phyloP scores from a whole-genome alignment of 345 rosid species.

The Aurinia saxatilis region DNA sequence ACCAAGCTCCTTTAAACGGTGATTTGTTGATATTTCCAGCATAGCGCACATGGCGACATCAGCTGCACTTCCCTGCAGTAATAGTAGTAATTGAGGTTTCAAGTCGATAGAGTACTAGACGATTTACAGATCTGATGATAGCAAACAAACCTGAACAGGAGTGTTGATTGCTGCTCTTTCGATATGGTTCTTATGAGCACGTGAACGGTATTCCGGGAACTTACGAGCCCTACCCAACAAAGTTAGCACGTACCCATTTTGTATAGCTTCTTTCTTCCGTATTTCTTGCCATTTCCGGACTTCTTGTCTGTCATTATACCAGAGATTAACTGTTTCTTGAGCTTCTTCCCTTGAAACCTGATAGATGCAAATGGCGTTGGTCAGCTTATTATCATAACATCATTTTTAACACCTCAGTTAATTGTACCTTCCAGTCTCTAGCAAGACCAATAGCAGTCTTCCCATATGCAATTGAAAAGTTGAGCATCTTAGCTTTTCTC shows the following conservation, averaged over 20 bases:
- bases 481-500: constrained; percentile 95
- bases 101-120: not conserved
- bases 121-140: not conserved
- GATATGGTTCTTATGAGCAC: constrained; percentile 49
- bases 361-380: not conserved
- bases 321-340: constrained; percentile 66
- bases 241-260: constrained; percentile 48
- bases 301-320: constrained; percentile 90
- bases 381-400: not conserved
- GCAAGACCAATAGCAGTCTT: constrained; percentile 88
- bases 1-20: constrained; percentile 60
- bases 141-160: constrained; percentile 64
- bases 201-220: constrained; percentile 42
- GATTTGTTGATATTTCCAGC: constrained; percentile 65
- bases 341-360: constrained; percentile 87
- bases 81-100: not conserved
- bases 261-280: constrained; percentile 58
- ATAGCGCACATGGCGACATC: constrained; percentile 98
- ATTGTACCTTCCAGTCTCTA: constrained; percentile 84
- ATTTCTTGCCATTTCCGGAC: constrained; percentile 77
- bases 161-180: constrained; percentile 93
- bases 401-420: constrained; percentile 10
- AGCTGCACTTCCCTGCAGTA: constrained; percentile 92
- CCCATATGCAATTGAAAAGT: constrained; percentile 97
- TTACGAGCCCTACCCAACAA: constrained; percentile 74